Evolutionary conservation across 345 rosid species (phyloP), one percentile per base, ranked within the genome.

Genomic region (Heritiera fomes): DNA sequence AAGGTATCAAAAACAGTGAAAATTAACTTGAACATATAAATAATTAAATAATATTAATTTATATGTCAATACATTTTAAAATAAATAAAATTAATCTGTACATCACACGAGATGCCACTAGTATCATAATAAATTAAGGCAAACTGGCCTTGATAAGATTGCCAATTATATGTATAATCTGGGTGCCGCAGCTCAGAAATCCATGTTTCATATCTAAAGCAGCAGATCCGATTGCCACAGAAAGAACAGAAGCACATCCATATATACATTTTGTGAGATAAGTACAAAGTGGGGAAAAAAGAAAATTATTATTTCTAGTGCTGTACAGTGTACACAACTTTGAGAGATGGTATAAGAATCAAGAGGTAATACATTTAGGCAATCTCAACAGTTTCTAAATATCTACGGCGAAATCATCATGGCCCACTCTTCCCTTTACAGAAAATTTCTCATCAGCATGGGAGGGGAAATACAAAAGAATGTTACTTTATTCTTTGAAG

Each of bases 301-400:
- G 62, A 53, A 34, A 72, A 53, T 50, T 34, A 53, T 50, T 34
- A 53, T 34, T 53, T 72, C 59, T 18, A 34, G 11, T 72, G 76
- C 62, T 53, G 49, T 53, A 52, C 45, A 34, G 46, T 32, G 46
- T 8, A 53, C 76, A 53, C 62, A 53, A 72, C 47, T 72, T 17
- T 10, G 49, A 53, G 63, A 55, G 76, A 34, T 53, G 60, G 30
- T 4, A 72, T 53, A 38, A 18, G 10, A n/a, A 18, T 62, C 17
- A 3, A 62, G 18, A 5, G 7, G 1, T 28, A 61, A 10, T 50
- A 53, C 30, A 34, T 15, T 53, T 8, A 8, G 9, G 30, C 30
- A 71, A 72, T 17, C 45, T 12, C 46, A 34, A 32, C 46, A 71
- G 45, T 71, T 71, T 46, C 62, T 72, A 72, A 32, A 32, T 15